Evolutionary conservation across 176 grass and related monocot genomes (phyloP), one percentile per base, ranked within the genome.

Genomic region (Carex littledalei): DNA sequence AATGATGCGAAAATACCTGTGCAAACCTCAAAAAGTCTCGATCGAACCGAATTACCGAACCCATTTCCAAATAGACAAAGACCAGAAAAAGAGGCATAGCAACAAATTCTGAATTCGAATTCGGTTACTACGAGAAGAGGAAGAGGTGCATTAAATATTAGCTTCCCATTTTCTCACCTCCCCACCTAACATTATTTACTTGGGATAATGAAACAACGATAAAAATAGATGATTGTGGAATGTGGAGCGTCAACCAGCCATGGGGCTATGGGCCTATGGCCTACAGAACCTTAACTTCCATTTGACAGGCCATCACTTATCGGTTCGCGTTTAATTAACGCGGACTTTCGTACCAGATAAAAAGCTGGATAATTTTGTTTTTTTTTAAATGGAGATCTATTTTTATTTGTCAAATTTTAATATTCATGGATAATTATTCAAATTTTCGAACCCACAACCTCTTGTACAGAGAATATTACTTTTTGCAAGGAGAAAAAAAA

Each of bases 101-200:
- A 50, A 12, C 47, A 50, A 50, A 50, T 50, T 50, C 9, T 50
- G 47, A 50, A 50, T 12, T 50, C 10, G 47, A 50, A 50, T 12
- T 50, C 47, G 7, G 47, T 50, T 50, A 50, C 10, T 50, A 50
- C 47, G 47, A 12, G 47, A 41, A 80, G n/a, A n/a, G n/a, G n/a
- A n/a, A n/a, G 34, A 62, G 54, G 35, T 61, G 57, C 81, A 83
- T 83, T 68, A 32, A 81, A 67, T 67, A 57, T 43, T 43, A 18
- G 16, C 79, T 64, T 81, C 20, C 14, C 81, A 17, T 66, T n/a
- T 53, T 17, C 81, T 21, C 81, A 45, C 52, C 24, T 59, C 15
- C 18, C 81, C 81, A 83, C 60, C 81, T 68, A 83, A 83, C 21
- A 0, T 3, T 34, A 55, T 75, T 54, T 13, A 81, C 6, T 43